Evolutionary conservation across 2,329 filamentous ascomycete species (phyloP), one percentile per base, ranked within the genome.

Genomic region (Sclerotinia sclerotiorum): DNA sequence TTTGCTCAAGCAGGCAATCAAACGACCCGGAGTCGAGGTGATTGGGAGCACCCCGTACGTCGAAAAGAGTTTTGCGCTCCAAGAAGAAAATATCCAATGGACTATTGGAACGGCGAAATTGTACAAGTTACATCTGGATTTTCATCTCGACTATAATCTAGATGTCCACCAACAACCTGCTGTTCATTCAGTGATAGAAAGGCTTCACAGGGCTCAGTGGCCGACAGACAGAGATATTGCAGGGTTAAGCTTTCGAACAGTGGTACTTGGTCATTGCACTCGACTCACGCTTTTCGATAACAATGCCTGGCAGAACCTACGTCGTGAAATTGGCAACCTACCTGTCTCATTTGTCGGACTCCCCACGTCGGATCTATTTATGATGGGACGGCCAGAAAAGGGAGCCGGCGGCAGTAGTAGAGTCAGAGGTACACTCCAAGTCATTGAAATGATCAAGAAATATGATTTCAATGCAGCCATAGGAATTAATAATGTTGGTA

Each of bases 71-170:
- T 13, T 82, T 83, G 69, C 79, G 83, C 29, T 60, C 21, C 48
- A 46, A 42, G 48, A 60, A 65, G 75, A 76, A 61, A 92, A 91
- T 73, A 84, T 91, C 24, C 79, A 84, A 24, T 92, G 87, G 86
- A 86, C 89, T 21, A 79, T 90, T 51, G 79, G 81, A 2, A 80
- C 82, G 32, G 87, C 87, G 1, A 75, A 88, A 49, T 70, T 79
- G 29, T 75, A 82, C 51, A 74, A 77, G 2, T 81, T 88, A 63
- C 86, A 90, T 75, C 78, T 92, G 6, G 90, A 92, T 73, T 87
- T 92, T 57, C 90, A 92, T 75, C 81, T 92, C 7, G 90, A 92
- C 76, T 92, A 92, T 76, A 87, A 88, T 68, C 79, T 92, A 3
- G 83, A 88, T 64, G 69, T 78, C 2, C 72, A 75, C 1, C 81